These are phyloP conservation scores for Pinguiococcus pyrenoidosus DNA, from an alignment of 108 stramenopile species.

Conservation along the genomic window DNA sequence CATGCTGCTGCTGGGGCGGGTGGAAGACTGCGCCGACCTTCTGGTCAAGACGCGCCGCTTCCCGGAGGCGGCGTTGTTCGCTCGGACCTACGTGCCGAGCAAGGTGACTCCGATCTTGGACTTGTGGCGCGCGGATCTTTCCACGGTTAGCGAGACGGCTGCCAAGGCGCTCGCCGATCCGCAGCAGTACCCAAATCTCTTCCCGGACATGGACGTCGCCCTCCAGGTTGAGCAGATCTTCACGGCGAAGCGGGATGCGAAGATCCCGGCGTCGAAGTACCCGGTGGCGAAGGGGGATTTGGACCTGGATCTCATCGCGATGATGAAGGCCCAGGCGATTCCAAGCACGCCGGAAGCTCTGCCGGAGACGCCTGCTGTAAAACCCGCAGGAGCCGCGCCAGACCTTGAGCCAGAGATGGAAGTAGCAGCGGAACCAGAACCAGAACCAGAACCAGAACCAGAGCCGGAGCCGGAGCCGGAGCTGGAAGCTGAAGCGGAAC, in stretches of 20 bases:
- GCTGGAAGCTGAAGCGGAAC: no score
- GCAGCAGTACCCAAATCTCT: constrained; percentile 59
- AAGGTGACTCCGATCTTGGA: constrained; percentile 68
- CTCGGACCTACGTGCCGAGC: constrained; percentile 88
- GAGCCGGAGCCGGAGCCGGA: neutral
- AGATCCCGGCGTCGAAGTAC: neutral
- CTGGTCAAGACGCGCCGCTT: constrained; percentile 68
- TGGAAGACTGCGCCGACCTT: constrained; percentile 80
- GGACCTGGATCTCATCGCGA: constrained; percentile 19
- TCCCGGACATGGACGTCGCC: constrained; percentile 74
- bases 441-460: no score
- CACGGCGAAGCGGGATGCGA: neutral
- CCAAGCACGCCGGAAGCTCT: no score
- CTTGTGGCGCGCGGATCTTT: constrained; percentile 80
- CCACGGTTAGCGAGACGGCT: constrained; percentile 26
- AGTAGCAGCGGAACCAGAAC: no score
- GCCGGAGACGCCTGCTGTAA: no score
- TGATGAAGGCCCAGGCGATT: constrained; percentile 16
- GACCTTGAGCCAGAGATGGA: no score
- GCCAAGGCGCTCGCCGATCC: constrained; percentile 78
- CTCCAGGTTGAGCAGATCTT: constrained; percentile 62
- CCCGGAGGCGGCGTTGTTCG: constrained; percentile 97
- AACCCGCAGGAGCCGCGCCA: no score
- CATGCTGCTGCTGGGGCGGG: constrained; percentile 44
- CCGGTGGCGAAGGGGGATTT: constrained; percentile 16